Base-by-base conservation (phyloP, 306 rosid genomes). In the Arachis stenosperma region DNA sequence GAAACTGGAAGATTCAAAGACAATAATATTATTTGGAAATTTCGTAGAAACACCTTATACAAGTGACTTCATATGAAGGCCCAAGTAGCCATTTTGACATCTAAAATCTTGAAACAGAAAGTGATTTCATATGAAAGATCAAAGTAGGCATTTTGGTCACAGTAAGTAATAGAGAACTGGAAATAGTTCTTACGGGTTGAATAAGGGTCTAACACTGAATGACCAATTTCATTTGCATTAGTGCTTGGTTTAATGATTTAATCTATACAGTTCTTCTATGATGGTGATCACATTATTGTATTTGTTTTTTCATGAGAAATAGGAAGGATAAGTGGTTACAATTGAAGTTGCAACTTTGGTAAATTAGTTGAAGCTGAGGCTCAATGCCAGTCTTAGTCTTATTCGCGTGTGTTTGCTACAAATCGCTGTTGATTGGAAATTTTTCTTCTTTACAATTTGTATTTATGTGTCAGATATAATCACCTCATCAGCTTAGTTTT, bases 1-100 rank as follows among this genome's bases (percentile, higher is more conserved):
- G 68, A 55, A 43, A 42, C 72, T 14, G 44, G 76, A 61, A 17
- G 73, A 4, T 46, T 6, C 36, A 7, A 67, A 69, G 8, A 70
- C 52, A 61, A 22, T 2, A 50, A 50, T 13, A 12, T 27, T 64
- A 42, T 46, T 55, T 37, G 12, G 46, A 69, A 22, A 11, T 61
- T 10, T 5, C 43, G n/a, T 11, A 6, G 37, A 54, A 75, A 15
- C 42, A 51, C 27, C 48, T 76, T 3, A 30, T 3, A 36, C 44
- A 75, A 58, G 57, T 64, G 71, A 7, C 66, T 69, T 55, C 81
- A 57, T 68, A 73, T 67, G 30, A 59, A 50, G 55, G 67, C 61
- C 61, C 60, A 51, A 67, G 70, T 75, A 75, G 73, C 65, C 75
- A 37, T 52, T 80, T 77, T 74, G 58, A 27, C 71, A 13, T 22